Evolutionary conservation across 169 alveolate genomes (phyloP), one percentile per base, ranked within the genome.

Genomic region (Besnoitia besnoiti): DNA sequence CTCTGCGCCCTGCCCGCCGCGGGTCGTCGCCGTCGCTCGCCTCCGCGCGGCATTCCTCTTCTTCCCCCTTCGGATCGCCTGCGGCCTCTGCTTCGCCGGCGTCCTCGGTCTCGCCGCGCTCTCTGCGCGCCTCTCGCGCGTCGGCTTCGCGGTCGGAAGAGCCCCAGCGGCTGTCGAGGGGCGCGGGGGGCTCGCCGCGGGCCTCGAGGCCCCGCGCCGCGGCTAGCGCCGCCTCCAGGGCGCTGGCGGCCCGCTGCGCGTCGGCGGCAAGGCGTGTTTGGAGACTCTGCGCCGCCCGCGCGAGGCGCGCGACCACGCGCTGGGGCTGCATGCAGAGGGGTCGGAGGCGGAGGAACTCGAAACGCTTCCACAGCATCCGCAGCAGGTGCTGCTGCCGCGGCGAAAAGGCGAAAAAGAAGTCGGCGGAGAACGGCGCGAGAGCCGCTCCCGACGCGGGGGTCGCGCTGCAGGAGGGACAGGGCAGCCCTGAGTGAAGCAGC

Each of bases 321-420:
- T 14, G 39, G 12, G 80, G 80, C 21, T 67, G 80, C 10, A 14
- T 1, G 46, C n/a, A 67, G 39, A 67, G 39, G 21, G 80, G 80
- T 10, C 19, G 44, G 12, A 67, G 80, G 46, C 44, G 80, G 46
- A 35, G 12, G 24, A 35, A 30, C 39, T 2, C 40, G n/a, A 67
- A 67, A 5, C 80, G 80, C 44, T 67, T 24, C 80, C 80, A 67
- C 44, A 67, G 80, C 80, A 67, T 37, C 80, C 39, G n/a, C 12
- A 67, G 80, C 80, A 67, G 21, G 46, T 67, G 80, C 44, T 67
- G 80, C n/a, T 67, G 80, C 1, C 39, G 4, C 44, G 10, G 46
- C 47, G 46, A 33, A 30, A 16, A 33, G 4, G 80, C 80, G n/a
- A 67, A 67, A 0, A 67, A n/a, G 42, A 30, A 67, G 46, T 35